These are phyloP conservation scores for Austroboletus festivus DNA, from an alignment of 768 basidiomycete genomes.

Conservation along the genomic window DNA sequence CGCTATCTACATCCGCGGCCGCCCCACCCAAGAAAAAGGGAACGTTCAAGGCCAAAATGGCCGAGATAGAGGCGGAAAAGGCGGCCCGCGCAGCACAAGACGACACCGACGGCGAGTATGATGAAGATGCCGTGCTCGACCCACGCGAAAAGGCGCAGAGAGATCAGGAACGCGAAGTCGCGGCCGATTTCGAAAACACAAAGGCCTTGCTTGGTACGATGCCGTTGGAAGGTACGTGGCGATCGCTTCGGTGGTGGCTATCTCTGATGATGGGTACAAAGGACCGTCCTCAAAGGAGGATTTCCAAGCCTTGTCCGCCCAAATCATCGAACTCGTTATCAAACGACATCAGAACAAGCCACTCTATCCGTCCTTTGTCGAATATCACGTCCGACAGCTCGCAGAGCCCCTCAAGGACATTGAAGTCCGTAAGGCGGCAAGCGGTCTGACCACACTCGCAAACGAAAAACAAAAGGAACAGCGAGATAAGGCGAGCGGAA, in stretches of 20 bases:
- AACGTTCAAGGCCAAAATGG: constrained; percentile 85
- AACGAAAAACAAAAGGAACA: constrained; percentile 96
- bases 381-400: constrained; percentile 76
- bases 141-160: constrained; percentile 71
- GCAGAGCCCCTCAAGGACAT: constrained; percentile 80
- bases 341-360: constrained; percentile 80
- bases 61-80: constrained; percentile 84
- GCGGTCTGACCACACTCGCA: constrained; percentile 77
- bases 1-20: constrained; percentile 38
- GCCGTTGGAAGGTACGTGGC: constrained; percentile 54
- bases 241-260: background rate
- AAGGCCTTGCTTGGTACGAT: constrained; percentile 76
- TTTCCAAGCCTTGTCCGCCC: constrained; percentile 68
- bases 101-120: constrained; percentile 48
- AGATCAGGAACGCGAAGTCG: constrained; percentile 80
- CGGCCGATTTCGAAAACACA: constrained; percentile 83
- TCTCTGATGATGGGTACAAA: constrained; percentile 25
- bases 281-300: constrained; percentile 84
- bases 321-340: constrained; percentile 72
- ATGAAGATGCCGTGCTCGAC: constrained; percentile 74
- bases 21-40: constrained; percentile 90
- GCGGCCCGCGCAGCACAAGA: constrained; percentile 42
- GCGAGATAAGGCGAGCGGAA: constrained; percentile 79
- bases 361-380: constrained; percentile 78
- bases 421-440: constrained; percentile 88